phyloP scores from a whole-genome alignment of 176 grass and related monocot species.

The Typha latifolia region DNA sequence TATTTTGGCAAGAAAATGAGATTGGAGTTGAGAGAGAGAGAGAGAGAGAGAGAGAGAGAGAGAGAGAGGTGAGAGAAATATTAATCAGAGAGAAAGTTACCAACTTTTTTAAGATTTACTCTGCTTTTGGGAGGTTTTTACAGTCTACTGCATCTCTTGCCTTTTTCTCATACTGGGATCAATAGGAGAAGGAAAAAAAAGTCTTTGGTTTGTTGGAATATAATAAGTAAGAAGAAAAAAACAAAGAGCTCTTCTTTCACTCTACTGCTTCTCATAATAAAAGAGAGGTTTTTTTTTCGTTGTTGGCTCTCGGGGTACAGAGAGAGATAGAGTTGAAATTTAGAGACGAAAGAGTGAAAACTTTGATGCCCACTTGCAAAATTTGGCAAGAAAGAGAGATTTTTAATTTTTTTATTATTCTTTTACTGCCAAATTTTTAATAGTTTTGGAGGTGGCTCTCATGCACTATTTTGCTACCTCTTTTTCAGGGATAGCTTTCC shows the following conservation, averaged over 20 bases:
- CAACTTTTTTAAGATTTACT: constrained; percentile 9
- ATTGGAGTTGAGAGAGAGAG: background rate
- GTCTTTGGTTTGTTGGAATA: background rate
- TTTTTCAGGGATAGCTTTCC: background rate
- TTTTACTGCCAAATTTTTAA: no score
- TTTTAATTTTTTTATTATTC: no score
- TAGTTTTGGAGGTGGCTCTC: no score
- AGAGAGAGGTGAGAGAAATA: background rate
- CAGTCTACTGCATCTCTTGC: constrained; percentile 1
- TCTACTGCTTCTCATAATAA: no score
- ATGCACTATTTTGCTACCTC: background rate
- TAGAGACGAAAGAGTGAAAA: no score
- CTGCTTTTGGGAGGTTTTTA: background rate
- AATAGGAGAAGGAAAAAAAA: constrained; percentile 1
- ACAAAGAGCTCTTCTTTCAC: no score
- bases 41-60: background rate
- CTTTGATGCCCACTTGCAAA: no score
- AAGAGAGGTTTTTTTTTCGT: no score
- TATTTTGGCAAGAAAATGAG: background rate
- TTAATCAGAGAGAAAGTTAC: constrained; percentile 1
- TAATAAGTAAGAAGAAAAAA: background rate
- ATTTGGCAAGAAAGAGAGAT: no score
- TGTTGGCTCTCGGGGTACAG: no score
- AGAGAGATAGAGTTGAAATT: no score
- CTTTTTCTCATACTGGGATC: background rate